Base-by-base conservation (phyloP, 805 yeast species). In the Ogataea trehaloabstinens region DNA sequence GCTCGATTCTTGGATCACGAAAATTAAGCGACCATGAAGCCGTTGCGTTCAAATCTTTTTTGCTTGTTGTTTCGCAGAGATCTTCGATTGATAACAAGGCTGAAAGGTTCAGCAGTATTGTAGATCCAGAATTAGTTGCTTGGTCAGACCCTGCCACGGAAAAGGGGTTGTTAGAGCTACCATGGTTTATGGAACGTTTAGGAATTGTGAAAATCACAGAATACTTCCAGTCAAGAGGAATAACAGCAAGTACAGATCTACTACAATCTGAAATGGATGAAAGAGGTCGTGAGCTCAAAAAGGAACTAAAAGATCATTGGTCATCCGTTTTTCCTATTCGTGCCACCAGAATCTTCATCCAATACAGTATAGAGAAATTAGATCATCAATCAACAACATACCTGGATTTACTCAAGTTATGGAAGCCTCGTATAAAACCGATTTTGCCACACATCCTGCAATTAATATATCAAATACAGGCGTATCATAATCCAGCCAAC, bases 171-270 rank as follows among this genome's bases (percentile, higher is more conserved):
- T 69, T 82, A 55, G 95, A 91, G 56, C 70, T 95, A 31, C 96
- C 88, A 44, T 93, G 98, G 98, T 93, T 93, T 52, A 91, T 93
- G 98, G 98, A 90, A 63, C 75, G 97, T 52, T 74, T 95, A 36
- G 99, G 99, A 2, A 87, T 93, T 39, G 98, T 89, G 3, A 80
- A 81, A 57, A 95, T 93, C 55, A 95, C 97, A 0, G 84, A 84
- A 42, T 93, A 93, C 57, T 93, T 95, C 63, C 81, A 82, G 45
- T 74, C 77, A 6, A 71, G 98, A 49, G 85, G 86, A 4, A 90
- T 95, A 22, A 75, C 85, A 1, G 87, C 90, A 4, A 64, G 71
- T 19, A 84, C 95, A 2, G 79, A 89, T 60, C 63, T 95, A 37
- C 61, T 91, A 35, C 75, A 79, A 35, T 84, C 95, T 0, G 73